A percentile compares a stretch with the other conserved stretches of the same genome.
phyloP scores from a whole-genome alignment of 2,329 filamentous ascomycete species.

The Macrophomina pseudophaseolina region DNA sequence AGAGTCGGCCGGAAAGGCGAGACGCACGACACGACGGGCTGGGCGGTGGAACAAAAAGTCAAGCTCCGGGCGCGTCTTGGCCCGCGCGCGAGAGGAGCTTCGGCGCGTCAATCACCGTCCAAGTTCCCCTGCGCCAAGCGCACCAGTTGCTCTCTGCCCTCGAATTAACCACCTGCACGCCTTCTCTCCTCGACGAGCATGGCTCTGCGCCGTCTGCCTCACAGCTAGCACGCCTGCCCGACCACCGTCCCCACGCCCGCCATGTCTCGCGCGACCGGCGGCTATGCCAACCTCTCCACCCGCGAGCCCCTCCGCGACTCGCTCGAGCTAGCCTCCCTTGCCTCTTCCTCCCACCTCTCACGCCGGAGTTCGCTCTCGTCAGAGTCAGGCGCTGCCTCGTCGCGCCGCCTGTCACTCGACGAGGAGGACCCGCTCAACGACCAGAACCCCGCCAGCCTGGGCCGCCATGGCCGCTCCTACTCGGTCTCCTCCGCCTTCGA shows the following conservation, averaged over 20 bases:
- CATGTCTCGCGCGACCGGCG: conserved; percentile 40
- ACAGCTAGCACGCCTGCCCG: conserved; percentile 13
- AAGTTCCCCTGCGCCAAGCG: conserved; percentile 26
- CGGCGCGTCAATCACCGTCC: conserved; percentile 11
- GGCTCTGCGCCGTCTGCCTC: conserved; percentile 13
- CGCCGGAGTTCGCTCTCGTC: conserved; percentile 75
- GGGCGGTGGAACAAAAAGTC: conserved; percentile 4
- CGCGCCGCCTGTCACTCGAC: conserved; percentile 85
- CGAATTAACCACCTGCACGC: background rate
- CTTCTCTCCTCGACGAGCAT: conserved; percentile 22
- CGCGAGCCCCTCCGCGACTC: conserved; percentile 74
- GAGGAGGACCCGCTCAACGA: conserved; percentile 76
- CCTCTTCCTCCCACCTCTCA: conserved; percentile 75
- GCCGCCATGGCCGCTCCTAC: conserved; percentile 70
- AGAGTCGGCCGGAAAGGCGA: background rate
- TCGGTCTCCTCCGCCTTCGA: conserved; percentile 94
- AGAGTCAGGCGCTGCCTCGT: conserved; percentile 87
- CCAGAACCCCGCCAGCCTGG: conserved; percentile 59
- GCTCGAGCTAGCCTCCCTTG: conserved; percentile 92
- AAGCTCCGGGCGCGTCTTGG: background rate
- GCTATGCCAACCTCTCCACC: conserved; percentile 40
- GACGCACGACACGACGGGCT: background rate
- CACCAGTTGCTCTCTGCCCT: conserved; percentile 11
- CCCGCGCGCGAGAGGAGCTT: conserved; percentile 1
- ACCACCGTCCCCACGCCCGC: conserved; percentile 28